Percentiles rank a stretch among this genome's conserved stretches.
Evolutionary conservation across 2,329 filamentous ascomycete species (phyloP).

Genomic region (Pseudogymnoascus sp.): DNA sequence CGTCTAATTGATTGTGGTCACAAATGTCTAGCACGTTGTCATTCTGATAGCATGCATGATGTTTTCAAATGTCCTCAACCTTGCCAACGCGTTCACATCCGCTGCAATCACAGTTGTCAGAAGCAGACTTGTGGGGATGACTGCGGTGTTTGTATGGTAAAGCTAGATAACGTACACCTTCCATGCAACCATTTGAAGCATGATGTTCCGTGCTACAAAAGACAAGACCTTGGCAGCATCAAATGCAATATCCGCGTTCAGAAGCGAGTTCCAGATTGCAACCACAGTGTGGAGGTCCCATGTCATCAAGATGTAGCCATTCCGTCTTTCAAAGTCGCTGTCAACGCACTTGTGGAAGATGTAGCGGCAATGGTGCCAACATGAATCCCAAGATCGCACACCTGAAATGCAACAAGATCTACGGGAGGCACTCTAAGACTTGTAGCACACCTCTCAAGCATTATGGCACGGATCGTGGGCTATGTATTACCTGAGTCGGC

Average conservation of each 20-base stretch:
- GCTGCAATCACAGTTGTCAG: conserved; percentile 40
- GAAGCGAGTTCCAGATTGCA: conserved; percentile 47
- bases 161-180: conserved; percentile 26
- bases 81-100: conserved; percentile 36
- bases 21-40: conserved; percentile 34
- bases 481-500: too few species aligned
- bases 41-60: conserved; percentile 35
- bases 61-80: conserved; percentile 24
- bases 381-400: conserved; percentile 32
- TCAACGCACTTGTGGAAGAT: conserved; percentile 40
- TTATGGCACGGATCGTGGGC: conserved; percentile 34
- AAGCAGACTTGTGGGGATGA: conserved; percentile 35
- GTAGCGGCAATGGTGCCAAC: conserved; percentile 40
- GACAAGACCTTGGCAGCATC: conserved; percentile 39
- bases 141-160: conserved; percentile 34
- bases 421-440: too few species aligned
- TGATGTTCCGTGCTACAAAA: conserved; percentile 32
- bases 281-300: conserved; percentile 41
- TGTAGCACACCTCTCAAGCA: conserved; percentile 50
- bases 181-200: conserved; percentile 36
- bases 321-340: conserved; percentile 42
- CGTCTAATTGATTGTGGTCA: conserved; percentile 15
- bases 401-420: conserved; percentile 26
- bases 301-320: conserved; percentile 43
- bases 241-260: conserved; percentile 40